Evolutionary conservation across 2,329 filamentous ascomycete species (phyloP), one percentile per base, ranked within the genome.

Genomic region (Metarhizium sp.): DNA sequence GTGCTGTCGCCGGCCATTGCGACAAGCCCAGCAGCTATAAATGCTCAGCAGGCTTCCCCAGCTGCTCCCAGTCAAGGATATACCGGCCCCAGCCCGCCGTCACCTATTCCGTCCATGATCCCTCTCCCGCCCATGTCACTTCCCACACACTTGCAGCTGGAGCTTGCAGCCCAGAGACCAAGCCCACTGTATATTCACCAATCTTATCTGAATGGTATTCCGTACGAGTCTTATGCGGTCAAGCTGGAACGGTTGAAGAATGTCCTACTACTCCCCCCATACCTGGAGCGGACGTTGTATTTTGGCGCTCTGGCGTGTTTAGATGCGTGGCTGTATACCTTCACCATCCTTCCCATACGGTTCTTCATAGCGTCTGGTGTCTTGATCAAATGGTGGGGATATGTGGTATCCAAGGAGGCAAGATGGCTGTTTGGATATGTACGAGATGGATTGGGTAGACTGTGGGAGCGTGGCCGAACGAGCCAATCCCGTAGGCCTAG

Each of bases 311-410:
- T 97, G 38, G 92, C 92, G 6, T 99, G 94, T 71, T 77, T 99
- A 6, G 94, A 99, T 68, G 88, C 92, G 1, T 99, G 92, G 91
- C 80, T 99, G 1, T 94, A 96, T 72, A 95, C 90, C 0, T 95
- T 99, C 63, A 99, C 94, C 0, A 96, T 99, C 48, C 75, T 99
- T 0, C 94, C 94, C 0, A 79, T 99, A 57, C 82, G 94, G 2
- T 97, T 99, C 63, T 69, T 88, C 54, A 87, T 92, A 57, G 92
- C 94, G 1, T 64, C 92, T 0, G 83, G 82, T 20, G 84, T 97
- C 2, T 73, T 99, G 30, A 69, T 84, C 10, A 80, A 82, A 58
- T 97, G 92, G 79, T 95, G 90, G 89, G 78, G 71, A 2, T 82
- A 87, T 38, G 81, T 91, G 25, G 62, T 92, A 2, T 77, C 77